phyloP scores from a whole-genome alignment of 352 stramenopile genomes.

The Pythium phragmitis region DNA sequence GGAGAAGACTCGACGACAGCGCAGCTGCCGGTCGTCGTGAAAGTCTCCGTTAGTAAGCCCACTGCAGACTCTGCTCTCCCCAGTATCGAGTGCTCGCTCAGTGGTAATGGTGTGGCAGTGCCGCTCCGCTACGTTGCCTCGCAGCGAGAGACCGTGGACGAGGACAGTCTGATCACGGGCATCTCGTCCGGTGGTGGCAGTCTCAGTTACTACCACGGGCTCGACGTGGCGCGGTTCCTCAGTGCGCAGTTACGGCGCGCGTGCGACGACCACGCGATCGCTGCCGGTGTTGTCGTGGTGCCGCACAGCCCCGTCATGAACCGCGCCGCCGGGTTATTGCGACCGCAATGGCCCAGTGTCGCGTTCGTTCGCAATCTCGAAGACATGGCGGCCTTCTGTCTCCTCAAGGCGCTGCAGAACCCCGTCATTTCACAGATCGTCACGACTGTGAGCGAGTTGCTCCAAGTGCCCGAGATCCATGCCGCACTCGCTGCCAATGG shows the following conservation, averaged over 20 bases:
- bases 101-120: constrained; percentile 36
- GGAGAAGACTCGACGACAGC: not conserved
- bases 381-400: constrained; percentile 44
- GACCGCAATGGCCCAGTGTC: constrained; percentile 35
- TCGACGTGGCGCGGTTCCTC: constrained; percentile 55
- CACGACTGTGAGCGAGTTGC: constrained; percentile 38
- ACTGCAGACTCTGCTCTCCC: constrained; percentile 15
- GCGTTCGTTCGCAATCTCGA: constrained; percentile 47
- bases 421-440: constrained; percentile 37
- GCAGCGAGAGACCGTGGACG: constrained; percentile 25
- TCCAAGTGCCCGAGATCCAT: constrained; percentile 29
- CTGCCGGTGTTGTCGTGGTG: constrained; percentile 41
- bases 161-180: constrained; percentile 15
- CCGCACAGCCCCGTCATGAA: constrained; percentile 37
- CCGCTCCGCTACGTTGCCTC: constrained; percentile 34
- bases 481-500: constrained; percentile 3
- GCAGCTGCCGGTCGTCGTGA: constrained; percentile 38
- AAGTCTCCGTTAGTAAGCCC: constrained; percentile 28
- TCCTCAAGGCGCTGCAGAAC: constrained; percentile 41
- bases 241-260: constrained; percentile 37
- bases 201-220: constrained; percentile 41
- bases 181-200: constrained; percentile 7
- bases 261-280: constrained; percentile 32
- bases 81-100: constrained; percentile 38
- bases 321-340: constrained; percentile 45